Evolutionary conservation across 257 asterid species (phyloP).

Genomic region (Cinchona pubescens): DNA sequence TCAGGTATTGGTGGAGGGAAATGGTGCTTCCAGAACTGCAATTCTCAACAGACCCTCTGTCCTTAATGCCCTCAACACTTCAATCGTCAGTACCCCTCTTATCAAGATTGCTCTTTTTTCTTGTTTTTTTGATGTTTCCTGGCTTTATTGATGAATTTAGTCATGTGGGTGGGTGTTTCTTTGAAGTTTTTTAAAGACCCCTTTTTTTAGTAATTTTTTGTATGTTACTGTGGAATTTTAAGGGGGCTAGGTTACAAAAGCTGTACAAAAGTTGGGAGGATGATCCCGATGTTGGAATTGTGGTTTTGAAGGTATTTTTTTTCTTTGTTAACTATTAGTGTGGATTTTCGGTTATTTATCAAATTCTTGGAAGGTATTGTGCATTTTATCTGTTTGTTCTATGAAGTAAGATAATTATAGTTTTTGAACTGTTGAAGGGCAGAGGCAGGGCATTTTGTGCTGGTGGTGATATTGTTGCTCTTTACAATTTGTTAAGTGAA

Average conservation of each 20-base stretch:
- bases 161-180: neutral
- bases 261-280: slow-evolving; percentile 92
- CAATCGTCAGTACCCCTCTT: slow-evolving; percentile 42
- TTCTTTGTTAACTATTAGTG: neutral
- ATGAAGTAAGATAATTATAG: slow-evolving; percentile 25
- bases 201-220: neutral
- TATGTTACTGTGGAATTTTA: slow-evolving; percentile 20
- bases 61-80: slow-evolving; percentile 73
- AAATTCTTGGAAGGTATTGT: neutral
- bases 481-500: slow-evolving; percentile 50
- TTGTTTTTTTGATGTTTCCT: slow-evolving; percentile 1
- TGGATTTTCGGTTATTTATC: slow-evolving; percentile 15
- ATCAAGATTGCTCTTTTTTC: neutral
- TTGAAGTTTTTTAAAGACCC: neutral
- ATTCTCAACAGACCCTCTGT: slow-evolving; percentile 76
- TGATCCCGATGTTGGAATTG: slow-evolving; percentile 60
- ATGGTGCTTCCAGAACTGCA: slow-evolving; percentile 74
- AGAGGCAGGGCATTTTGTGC: slow-evolving; percentile 88
- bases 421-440: slow-evolving; percentile 63
- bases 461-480: slow-evolving; percentile 85
- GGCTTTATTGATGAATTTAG: neutral
- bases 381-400: neutral
- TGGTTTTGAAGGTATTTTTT: slow-evolving; percentile 67
- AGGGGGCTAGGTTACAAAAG: slow-evolving; percentile 65
- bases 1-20: slow-evolving; percentile 86